phyloP scores from a whole-genome alignment of 306 rosid species.

The Inga laurina region DNA sequence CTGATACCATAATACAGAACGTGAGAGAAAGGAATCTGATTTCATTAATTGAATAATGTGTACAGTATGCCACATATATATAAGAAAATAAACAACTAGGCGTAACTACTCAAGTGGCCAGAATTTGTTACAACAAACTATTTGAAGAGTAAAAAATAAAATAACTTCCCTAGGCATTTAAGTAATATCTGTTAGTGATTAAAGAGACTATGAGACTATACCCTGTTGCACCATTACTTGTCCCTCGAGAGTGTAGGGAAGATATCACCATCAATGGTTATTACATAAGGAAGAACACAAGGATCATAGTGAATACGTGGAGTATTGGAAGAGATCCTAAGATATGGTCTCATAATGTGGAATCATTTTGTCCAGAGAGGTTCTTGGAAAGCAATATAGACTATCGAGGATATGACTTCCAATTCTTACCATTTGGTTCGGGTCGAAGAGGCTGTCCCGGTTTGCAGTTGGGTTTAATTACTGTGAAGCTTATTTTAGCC shows the following conservation, averaged over 20 bases:
- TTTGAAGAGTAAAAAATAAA: no score
- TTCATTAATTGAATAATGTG: no score
- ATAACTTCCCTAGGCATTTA: no score
- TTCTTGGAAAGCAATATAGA: not conserved
- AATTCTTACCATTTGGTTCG: conserved; percentile 52
- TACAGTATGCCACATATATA: no score
- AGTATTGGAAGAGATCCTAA: conserved; percentile 43
- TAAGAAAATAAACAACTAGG: no score
- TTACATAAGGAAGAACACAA: conserved; percentile 33
- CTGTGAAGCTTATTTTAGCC: conserved; percentile 33
- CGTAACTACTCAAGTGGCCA: no score
- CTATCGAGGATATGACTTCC: conserved; percentile 33
- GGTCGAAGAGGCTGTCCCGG: conserved; percentile 34
- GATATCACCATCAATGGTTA: conserved; percentile 43
- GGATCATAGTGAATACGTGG: conserved; percentile 44
- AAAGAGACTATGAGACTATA: conserved; percentile 49
- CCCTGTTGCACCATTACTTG: conserved; percentile 34
- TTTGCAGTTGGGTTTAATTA: conserved; percentile 34
- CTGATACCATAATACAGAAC: no score
- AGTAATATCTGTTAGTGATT: not conserved
- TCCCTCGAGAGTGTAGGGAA: conserved; percentile 36
- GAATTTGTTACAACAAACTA: no score
- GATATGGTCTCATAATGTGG: not conserved
- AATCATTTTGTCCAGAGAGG: not conserved
- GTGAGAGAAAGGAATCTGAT: no score